Conservation (phyloP, 1,284 basidiomycete species). For the Dichomitus squalens region DNA sequence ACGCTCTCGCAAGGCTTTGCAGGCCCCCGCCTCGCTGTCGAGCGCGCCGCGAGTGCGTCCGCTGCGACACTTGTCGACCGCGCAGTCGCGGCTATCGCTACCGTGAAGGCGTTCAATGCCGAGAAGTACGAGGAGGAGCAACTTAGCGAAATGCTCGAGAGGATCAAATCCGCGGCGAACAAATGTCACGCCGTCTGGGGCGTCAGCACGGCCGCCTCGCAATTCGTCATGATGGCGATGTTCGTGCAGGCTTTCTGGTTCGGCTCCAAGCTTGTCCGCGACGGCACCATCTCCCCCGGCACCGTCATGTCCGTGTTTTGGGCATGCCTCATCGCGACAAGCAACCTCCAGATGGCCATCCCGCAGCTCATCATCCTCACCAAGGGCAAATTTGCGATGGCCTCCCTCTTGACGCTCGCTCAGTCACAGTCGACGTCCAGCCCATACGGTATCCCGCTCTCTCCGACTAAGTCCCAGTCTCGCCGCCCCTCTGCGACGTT, state of each 20-base stretch:
- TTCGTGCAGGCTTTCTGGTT: constrained; percentile 99
- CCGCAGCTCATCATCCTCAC: constrained; percentile 79
- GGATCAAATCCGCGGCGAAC: constrained; percentile 51
- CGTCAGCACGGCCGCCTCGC: constrained; percentile 64
- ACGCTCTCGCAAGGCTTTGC: constrained; percentile 72
- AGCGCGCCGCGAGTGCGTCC: constrained; percentile 68
- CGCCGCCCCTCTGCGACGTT: constrained; percentile 39
- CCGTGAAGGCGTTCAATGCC: constrained; percentile 97
- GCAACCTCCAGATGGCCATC: constrained; percentile 84
- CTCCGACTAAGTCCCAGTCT: constrained; percentile 23
- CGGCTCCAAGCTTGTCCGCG: constrained; percentile 83
- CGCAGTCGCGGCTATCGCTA: constrained; percentile 78
- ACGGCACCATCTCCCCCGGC: constrained; percentile 69
- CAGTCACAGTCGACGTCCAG: constrained; percentile 34
- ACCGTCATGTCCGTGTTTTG: constrained; percentile 96
- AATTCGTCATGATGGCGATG: constrained; percentile 87
- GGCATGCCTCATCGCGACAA: constrained; percentile 90
- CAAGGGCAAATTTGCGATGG: constrained; percentile 88
- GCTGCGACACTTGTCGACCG: constrained; percentile 84
- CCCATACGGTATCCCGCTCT: constrained; percentile 17
- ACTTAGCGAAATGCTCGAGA: constrained; percentile 51
- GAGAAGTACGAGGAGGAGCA: constrained; percentile 58
- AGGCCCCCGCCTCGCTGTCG: constrained; percentile 66
- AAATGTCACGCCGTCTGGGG: constrained; percentile 78
- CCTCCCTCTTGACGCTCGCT: constrained; percentile 67